phyloP scores from a whole-genome alignment of 2,329 filamentous ascomycete species.

The Aspergillus sp. region DNA sequence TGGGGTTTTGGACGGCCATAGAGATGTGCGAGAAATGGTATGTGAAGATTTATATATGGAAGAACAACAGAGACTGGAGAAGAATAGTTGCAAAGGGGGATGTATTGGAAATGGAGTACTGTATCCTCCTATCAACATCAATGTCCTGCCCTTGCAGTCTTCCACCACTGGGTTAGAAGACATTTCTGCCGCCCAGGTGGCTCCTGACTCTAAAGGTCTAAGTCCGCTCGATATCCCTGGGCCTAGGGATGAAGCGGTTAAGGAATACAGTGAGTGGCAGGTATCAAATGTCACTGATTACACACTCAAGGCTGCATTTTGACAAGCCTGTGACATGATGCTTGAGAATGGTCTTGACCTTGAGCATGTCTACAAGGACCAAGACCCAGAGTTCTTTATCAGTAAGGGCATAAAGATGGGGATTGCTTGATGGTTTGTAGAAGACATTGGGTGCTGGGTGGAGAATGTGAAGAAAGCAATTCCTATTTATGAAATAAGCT shows the following conservation, averaged over 20 bases:
- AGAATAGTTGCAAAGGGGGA: no score
- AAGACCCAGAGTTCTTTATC: slow-evolving; percentile 23
- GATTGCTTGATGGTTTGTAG: slow-evolving; percentile 11
- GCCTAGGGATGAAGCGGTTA: not conserved
- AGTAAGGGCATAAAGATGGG: slow-evolving; percentile 21
- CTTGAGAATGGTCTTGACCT: slow-evolving; percentile 16
- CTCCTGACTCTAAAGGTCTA: no score
- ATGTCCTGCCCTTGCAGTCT: no score
- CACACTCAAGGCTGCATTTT: not conserved
- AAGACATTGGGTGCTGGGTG: slow-evolving; percentile 9
- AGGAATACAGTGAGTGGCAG: slow-evolving; percentile 1
- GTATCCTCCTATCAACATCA: no score
- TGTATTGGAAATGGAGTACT: no score
- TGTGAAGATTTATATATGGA: slow-evolving; percentile 7
- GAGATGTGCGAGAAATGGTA: slow-evolving; percentile 6
- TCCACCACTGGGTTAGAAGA: no score
- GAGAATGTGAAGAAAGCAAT: no score
- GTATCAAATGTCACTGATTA: not conserved
- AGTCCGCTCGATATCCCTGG: not conserved
- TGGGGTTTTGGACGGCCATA: slow-evolving; percentile 6
- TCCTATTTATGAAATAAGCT: no score
- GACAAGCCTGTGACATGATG: slow-evolving; percentile 4
- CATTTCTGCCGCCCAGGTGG: no score
- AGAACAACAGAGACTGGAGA: slow-evolving; percentile 14
- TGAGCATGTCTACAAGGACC: slow-evolving; percentile 22